These are phyloP conservation scores for Sugiyamaella sp. DNA, from an alignment of 1,139 yeast genomes.

Conservation along the genomic window DNA sequence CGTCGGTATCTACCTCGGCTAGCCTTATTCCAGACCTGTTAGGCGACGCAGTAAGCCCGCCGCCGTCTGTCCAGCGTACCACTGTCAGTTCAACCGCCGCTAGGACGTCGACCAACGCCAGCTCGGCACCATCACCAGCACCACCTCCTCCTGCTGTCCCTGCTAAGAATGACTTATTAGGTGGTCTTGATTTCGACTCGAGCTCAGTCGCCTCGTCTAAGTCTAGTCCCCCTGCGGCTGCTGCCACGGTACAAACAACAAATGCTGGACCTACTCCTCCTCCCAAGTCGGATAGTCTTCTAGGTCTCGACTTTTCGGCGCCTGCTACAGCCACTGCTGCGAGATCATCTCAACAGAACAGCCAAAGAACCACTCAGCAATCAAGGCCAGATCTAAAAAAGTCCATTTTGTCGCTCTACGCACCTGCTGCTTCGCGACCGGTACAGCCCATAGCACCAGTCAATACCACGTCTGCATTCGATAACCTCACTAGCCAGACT, in stretches of 20 bases:
- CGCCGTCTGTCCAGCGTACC: slow-evolving; percentile 9
- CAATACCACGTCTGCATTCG: slow-evolving; percentile 19
- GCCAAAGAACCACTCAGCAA: slow-evolving; percentile 21
- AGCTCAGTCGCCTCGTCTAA: not conserved
- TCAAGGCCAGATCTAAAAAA: slow-evolving; percentile 81
- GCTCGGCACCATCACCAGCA: too few species aligned
- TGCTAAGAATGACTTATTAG: slow-evolving; percentile 27
- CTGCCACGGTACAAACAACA: slow-evolving; percentile 18
- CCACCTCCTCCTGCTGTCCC: slow-evolving; percentile 28
- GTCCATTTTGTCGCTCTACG: slow-evolving; percentile 85
- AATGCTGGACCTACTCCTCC: slow-evolving; percentile 27
- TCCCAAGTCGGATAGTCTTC: slow-evolving; percentile 33
- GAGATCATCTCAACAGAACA: slow-evolving; percentile 26
- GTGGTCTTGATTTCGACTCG: slow-evolving; percentile 26
- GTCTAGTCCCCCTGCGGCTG: slow-evolving; percentile 18
- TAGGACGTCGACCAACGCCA: not conserved
- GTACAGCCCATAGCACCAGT: slow-evolving; percentile 15
- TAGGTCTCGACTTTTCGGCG: slow-evolving; percentile 42
- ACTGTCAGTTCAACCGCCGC: slow-evolving; percentile 1
- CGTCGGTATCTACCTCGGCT: slow-evolving; percentile 6
- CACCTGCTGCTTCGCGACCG: slow-evolving; percentile 42
- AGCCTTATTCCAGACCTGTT: slow-evolving; percentile 27
- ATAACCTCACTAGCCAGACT: slow-evolving; percentile 21
- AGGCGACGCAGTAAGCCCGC: slow-evolving; percentile 19
- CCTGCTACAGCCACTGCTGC: slow-evolving; percentile 29